Percentiles rank a stretch among this genome's conserved stretches.
Conservation (phyloP, 2,329 filamentous ascomycete species). For the Nothopassalora personata region DNA sequence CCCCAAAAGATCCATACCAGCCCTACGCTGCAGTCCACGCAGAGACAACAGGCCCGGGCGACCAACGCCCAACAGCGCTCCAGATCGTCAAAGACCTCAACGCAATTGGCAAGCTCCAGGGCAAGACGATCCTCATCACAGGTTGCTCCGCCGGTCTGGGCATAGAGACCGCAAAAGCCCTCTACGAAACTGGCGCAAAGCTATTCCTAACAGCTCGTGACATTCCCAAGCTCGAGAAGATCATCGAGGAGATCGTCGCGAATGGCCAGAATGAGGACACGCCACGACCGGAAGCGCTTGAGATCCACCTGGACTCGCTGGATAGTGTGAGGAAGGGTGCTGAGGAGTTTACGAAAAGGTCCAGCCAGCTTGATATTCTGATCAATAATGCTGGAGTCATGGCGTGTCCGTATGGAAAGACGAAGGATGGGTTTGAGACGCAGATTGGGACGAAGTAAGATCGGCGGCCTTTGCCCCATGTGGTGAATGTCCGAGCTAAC, state of each 20-base stretch:
- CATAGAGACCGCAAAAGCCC: slow-evolving; percentile 41
- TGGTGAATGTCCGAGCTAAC: slow-evolving; percentile 29
- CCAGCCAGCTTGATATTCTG: slow-evolving; percentile 37
- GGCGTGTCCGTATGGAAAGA: slow-evolving; percentile 35
- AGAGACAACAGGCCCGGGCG: slow-evolving; percentile 20
- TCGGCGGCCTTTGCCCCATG: too few species aligned
- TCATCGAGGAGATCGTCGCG: slow-evolving; percentile 27
- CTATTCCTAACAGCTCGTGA: slow-evolving; percentile 43
- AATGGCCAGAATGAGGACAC: slow-evolving; percentile 17
- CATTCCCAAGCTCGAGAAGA: slow-evolving; percentile 35
- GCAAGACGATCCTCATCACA: slow-evolving; percentile 41
- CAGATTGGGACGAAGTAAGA: slow-evolving; percentile 45
- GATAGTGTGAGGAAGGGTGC: slow-evolving; percentile 32
- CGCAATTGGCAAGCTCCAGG: slow-evolving; percentile 32
- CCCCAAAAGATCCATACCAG: slow-evolving; percentile 22
- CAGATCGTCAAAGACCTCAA: slow-evolving; percentile 25
- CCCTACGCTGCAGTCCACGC: slow-evolving; percentile 24
- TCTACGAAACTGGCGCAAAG: slow-evolving; percentile 43
- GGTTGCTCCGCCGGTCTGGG: slow-evolving; percentile 45
- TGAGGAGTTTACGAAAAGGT: slow-evolving; percentile 28
- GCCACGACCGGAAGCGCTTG: slow-evolving; percentile 21
- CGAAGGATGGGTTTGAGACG: slow-evolving; percentile 38
- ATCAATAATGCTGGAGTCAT: slow-evolving; percentile 37
- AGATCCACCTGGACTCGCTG: slow-evolving; percentile 31
- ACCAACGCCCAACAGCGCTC: slow-evolving; percentile 28